Evolutionary conservation across 805 yeast genomes (phyloP), one percentile per base, ranked within the genome.

Genomic region (Monosporozyma aerobia): DNA sequence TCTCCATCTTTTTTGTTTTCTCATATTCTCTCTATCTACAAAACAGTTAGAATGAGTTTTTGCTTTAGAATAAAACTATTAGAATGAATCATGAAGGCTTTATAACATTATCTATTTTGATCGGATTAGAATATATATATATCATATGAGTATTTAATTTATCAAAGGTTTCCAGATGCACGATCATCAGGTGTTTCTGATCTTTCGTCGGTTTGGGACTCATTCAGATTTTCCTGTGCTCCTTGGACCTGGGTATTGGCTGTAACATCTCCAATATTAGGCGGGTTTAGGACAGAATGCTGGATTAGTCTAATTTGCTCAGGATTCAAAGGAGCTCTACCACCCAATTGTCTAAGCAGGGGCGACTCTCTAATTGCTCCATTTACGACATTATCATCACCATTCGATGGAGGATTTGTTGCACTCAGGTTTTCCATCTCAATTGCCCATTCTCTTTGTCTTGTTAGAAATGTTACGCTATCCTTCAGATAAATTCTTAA

Each of bases 401-500:
- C 53, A 40, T 51, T 57, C 32, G 47, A 39, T 59, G 62, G 56
- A 2, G 55, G 46, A 22, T 51, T 54, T 47, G 69, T 56, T 51
- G 63, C 64, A 44, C 43, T 39, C 19, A 25, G 7, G 14, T 43
- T 43, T 23, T 43, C 45, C 30, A 59, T 59, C 13, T 67, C 64
- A 2, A 68, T 46, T 13, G 65, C 57, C 29, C 64, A 45, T 50
- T 68, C 71, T 50, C 70, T 58, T 48, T 66, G 69, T 47, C 71
- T 61, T 2, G 71, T 67, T 16, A 68, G 50, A 6, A 64, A 53
- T 1, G 69, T 61, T 8, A 68, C 61, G 43, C 68, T 67, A 49
- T 68, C 70, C 48, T 63, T 65, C 35, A 68, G 53, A 49, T 67
- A 65, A 7, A 68, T 50, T 37, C 71, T 57, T 40, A 68, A 37